Base-by-base conservation (phyloP, 495 filamentous ascomycete species). In the Ramalina intermedia region DNA sequence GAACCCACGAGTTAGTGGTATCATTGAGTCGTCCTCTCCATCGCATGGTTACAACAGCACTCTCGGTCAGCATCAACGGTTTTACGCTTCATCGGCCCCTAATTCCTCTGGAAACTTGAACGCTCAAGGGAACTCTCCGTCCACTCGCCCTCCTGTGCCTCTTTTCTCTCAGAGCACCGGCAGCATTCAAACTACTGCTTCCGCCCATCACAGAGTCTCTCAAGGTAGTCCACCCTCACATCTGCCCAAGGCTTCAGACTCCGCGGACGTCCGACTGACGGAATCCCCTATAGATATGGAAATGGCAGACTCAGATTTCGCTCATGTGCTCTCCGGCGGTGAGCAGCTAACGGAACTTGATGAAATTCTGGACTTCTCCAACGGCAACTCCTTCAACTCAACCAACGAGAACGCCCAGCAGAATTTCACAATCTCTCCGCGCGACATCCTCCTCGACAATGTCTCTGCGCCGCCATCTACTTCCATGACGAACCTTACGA, bases 401-500 rank as follows among this genome's bases (percentile, higher is more conserved):
- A 48, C 41, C 37, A 58, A 52, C 44, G 40, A 59, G 58, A 2
- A 33, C 29, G 7, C 29, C 29, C 8, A 33, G 29, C 29, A 33
- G 29, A 33, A 13, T 33, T 11, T 33, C 29, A 94, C 89, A 17
- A 74, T 96, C 42, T 96, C 90, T 47, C 90, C 90, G 13, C 79
- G 82, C 62, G 87, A 95, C 55, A 67, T 95, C 39, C 72, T 87
- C 60, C 64, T 84, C 52, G 82, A 87, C 51, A 69, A 72, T 16
- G 67, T 71, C 57, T 91, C 87, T 47, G 79, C 86, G 26, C 86
- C 87, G 37, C 85, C 87, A 47, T 94, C 89, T 0, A 71, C 81
- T 37, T 79, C 86, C 13, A 83, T 87, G 60, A 93, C 88, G 6
- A 80, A 87, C 50, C 57, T 95, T 56, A 91, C 87, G 47, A 93